A percentile compares a stretch with the other conserved stretches of the same genome.
These are phyloP conservation scores for Cyamopsis tetragonoloba DNA, from an alignment of 306 rosid species.

Conservation along the genomic window DNA sequence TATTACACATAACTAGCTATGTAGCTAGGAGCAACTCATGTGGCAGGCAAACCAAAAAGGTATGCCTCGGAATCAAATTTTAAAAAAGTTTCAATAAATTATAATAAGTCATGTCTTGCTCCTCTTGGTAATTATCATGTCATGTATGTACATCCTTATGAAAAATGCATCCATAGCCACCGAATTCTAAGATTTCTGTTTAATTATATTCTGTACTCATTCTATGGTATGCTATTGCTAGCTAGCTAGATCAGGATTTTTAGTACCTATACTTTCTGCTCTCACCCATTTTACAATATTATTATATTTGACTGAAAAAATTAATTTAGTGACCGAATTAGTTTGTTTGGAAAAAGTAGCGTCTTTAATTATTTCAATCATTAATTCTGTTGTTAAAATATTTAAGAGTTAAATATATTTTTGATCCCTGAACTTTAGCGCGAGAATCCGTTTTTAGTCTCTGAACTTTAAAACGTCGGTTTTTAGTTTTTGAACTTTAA, in stretches of 20 bases:
- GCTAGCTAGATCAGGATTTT: neutral
- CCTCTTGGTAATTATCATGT: neutral
- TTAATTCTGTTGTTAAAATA: too few relatives aligned
- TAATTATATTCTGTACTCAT: neutral
- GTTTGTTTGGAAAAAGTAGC: too few relatives aligned
- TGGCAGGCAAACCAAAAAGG: constrained; percentile 39
- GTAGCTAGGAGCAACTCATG: constrained; percentile 21
- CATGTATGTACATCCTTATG: neutral
- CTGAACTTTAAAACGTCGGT: too few relatives aligned
- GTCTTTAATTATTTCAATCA: too few relatives aligned
- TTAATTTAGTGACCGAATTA: too few relatives aligned
- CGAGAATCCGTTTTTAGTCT: too few relatives aligned
- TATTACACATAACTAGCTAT: too few relatives aligned
- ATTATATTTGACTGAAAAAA: too few relatives aligned
- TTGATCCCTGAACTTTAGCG: too few relatives aligned
- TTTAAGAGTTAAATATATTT: too few relatives aligned
- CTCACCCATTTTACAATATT: neutral
- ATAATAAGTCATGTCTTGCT: constrained; percentile 9
- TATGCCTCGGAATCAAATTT: constrained; percentile 20
- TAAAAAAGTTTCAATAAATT: constrained; percentile 1
- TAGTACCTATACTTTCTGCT: neutral
- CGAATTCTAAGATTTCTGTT: neutral
- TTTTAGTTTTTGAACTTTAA: too few relatives aligned
- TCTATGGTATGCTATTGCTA: too few relatives aligned
- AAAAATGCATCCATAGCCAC: neutral